Evolutionary conservation across 148 eudicot genomes (phyloP).

Genomic region (Oxyria digyna): DNA sequence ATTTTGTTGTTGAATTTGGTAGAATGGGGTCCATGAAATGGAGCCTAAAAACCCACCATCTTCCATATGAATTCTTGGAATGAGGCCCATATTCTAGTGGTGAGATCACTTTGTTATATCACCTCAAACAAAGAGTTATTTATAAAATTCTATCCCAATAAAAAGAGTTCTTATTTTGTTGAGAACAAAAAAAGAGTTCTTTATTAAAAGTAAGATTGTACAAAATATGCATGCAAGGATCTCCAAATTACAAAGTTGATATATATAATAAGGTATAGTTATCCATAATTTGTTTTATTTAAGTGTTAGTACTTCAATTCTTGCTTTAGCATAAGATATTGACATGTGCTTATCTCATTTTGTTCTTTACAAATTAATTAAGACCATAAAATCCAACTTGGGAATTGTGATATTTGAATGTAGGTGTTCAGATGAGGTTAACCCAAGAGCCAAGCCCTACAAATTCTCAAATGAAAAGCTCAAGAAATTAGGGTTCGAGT

Average conservation of each 20-base stretch:
- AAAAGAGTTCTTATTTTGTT: too few species aligned
- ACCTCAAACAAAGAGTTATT: neutral
- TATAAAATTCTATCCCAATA: too few species aligned
- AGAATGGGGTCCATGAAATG: neutral
- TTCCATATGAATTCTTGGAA: neutral
- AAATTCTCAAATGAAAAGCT: constrained; percentile 74
- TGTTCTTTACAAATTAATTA: neutral
- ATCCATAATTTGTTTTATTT: neutral
- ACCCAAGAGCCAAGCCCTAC: constrained; percentile 64
- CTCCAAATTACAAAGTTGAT: neutral
- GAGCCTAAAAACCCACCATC: neutral
- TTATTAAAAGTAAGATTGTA: neutral
- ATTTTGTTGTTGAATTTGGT: constrained; percentile 1
- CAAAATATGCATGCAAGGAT: neutral
- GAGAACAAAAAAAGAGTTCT: neutral
- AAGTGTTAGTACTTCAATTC: neutral
- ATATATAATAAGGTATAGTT: neutral
- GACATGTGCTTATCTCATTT: neutral
- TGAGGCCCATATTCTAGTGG: neutral
- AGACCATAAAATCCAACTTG: neutral
- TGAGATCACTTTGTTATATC: neutral
- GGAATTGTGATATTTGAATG: neutral
- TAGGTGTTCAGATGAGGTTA: constrained; percentile 78
- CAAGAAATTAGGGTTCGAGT: constrained; percentile 67
- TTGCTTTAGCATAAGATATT: neutral